Base-by-base conservation (phyloP, 1,284 basidiomycete genomes). In the Puccinia polysora region DNA sequence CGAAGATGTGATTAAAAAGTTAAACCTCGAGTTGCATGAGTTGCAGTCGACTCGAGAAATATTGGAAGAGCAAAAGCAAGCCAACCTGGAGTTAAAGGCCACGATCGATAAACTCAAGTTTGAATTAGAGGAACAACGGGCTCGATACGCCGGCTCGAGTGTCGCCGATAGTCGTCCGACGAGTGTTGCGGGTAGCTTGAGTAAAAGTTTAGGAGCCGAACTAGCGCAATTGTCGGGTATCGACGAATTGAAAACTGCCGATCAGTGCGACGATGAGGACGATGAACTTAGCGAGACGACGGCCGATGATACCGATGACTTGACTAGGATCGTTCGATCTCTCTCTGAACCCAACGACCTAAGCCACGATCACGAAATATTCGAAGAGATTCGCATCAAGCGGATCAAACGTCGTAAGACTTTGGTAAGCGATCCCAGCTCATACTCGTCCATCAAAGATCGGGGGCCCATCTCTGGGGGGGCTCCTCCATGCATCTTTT, bases 31-130 rank as follows among this genome's bases (percentile, higher is more conserved):
- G 32, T 45, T 56, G 38, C 30, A 52, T 30, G 56, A 49, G 28
- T 23, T 70, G 32, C 58, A 71, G 32, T 23, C 49, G 20, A 58
- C 68, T 30, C 23, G 47, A 18, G 28, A 23, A n/a, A 53, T 53
- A 52, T 62, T 71, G 12, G 68, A 71, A 30, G 36, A 62, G 28
- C 68, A 71, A 60, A 70, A 71, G 58, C 49, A 52, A 55, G 58
- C 58, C 4, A 71, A 71, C 30, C 38, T 63, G 7, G 59, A 71
- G 20, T 38, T 71, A n/a, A 62, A 71, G 15, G 43, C 47, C 20
- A 71, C 68, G 50, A 62, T 71, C 10, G 68, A 71, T 38, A 38
- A 45, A 30, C 25, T 71, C 8, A 71, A 71, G 40, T 60, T 34
- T 55, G 68, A 71, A 43, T 30, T 71, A 6, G 68, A 71, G 20